Base-by-base conservation (phyloP, 768 basidiomycete genomes). In the Neoboletus subvelutipes region DNA sequence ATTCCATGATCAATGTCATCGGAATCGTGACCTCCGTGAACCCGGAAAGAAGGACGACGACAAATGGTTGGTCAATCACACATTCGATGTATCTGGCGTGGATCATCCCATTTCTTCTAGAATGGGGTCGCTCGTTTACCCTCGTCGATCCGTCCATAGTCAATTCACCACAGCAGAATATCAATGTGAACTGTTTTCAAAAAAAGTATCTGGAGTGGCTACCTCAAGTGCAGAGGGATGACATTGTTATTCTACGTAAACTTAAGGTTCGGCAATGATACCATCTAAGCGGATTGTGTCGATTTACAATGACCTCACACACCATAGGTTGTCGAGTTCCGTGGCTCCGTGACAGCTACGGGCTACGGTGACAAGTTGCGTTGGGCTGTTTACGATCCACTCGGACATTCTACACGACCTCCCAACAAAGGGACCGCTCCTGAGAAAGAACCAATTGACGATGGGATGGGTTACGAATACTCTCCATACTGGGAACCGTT, bases 351-450 rank as follows among this genome's bases (percentile, higher is more conserved):
- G 4, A 70, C 65, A n/a, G 81, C 78, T 18, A 68, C 73, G 0
- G 84, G 83, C 2, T 82, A 80, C 51, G 42, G 69, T 28, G 75
- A 80, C 61, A 76, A 69, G 56, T 65, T 84, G 51, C 72, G 74
- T 33, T 88, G 86, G 86, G 80, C 81, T 4, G 73, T 83, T 31
- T 87, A 79, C 50, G 76, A 79, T 36, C 72, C 76, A 2, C 61
- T 63, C 18, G 69, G 64, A 1, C 75, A 77, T 24, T 67, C 69
- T 48, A 60, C 77, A 31, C 72, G 72, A 26, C 75, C 78, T 61
- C 75, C 77, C 1, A 66, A 74, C 42, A 63, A 68, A 42, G 75
- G 70, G n/a, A 64, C 45, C 41, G 75, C 70, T 9, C 81, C 81
- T 0, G 65, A 66, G 57, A 68, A 70, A 15, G 77, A 68, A 45